Evolutionary conservation across 257 asterid species (phyloP).

Genomic region (Cynanchum wilfordii): DNA sequence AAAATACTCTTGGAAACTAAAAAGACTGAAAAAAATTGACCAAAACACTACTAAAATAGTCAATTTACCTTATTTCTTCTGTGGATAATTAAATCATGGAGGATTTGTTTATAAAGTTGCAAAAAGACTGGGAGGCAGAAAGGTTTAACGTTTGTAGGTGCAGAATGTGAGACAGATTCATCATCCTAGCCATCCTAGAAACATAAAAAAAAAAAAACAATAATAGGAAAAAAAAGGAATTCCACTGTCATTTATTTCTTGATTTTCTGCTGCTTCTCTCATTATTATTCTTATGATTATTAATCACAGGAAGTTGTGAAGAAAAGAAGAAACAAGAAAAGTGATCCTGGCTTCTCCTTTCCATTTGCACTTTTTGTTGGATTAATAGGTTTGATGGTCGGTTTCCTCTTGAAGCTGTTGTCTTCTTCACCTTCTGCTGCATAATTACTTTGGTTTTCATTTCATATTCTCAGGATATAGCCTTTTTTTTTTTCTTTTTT

Average conservation of each 20-base stretch:
- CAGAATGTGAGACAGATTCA: no score
- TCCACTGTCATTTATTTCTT: not conserved
- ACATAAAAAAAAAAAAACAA: no score
- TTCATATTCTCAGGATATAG: slow-evolving; percentile 1
- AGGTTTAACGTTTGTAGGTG: no score
- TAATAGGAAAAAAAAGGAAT: no score
- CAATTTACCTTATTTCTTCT: no score
- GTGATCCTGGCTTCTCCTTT: slow-evolving; percentile 36
- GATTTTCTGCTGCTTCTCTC: not conserved
- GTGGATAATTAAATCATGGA: no score
- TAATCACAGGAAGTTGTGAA: slow-evolving; percentile 35
- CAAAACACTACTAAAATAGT: no score
- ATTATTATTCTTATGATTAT: not conserved
- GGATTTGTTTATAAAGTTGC: no score
- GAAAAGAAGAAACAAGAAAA: slow-evolving; percentile 32
- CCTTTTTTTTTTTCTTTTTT: not conserved
- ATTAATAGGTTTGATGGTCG: slow-evolving; percentile 38
- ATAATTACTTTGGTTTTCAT: slow-evolving; percentile 18
- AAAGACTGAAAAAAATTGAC: no score
- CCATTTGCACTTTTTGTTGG: slow-evolving; percentile 39
- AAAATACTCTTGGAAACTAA: no score
- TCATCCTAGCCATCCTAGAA: no score
- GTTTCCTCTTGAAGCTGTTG: slow-evolving; percentile 39
- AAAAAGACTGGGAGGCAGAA: no score
- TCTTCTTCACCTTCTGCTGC: slow-evolving; percentile 33